Evolutionary conservation across 1,284 basidiomycete species (phyloP).

Genomic region (Ceratobasidium theobromae): DNA sequence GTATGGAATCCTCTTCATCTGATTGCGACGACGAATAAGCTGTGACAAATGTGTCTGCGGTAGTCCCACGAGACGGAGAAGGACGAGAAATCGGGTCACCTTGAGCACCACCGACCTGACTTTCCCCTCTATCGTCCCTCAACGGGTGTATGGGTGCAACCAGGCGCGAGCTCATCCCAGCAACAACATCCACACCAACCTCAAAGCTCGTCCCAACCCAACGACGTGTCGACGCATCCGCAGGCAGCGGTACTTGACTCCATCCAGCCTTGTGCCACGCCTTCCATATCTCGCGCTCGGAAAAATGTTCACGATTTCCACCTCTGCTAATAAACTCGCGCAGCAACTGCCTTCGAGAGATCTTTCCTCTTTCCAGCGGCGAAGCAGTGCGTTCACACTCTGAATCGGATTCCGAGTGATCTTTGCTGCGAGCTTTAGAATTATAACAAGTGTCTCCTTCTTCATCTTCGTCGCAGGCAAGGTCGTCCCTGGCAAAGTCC

Average conservation of each 20-base stretch:
- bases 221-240: conserved; percentile 14
- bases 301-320: conserved; percentile 9
- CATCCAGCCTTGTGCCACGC: conserved; percentile 16
- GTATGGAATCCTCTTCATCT: neutral
- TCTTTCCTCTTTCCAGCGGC: neutral
- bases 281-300: conserved; percentile 24
- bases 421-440: conserved; percentile 38
- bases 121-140: neutral
- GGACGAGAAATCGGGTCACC: neutral
- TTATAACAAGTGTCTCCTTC: neutral
- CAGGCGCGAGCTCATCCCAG: neutral
- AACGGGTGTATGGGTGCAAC: neutral
- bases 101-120: neutral
- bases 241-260: conserved; percentile 19
- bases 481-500: conserved; percentile 13
- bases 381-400: neutral
- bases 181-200: conserved; percentile 62
- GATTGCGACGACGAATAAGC: neutral
- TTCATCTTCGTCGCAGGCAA: neutral
- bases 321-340: conserved; percentile 12
- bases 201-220: conserved; percentile 78
- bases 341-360: conserved; percentile 12
- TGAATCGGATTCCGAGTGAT: conserved; percentile 33
- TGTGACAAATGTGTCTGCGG: conserved; percentile 23
- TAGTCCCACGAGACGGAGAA: conserved; percentile 8